Conservation (phyloP, 164 flowering plant genomes). For the Taxillus chinensis region DNA sequence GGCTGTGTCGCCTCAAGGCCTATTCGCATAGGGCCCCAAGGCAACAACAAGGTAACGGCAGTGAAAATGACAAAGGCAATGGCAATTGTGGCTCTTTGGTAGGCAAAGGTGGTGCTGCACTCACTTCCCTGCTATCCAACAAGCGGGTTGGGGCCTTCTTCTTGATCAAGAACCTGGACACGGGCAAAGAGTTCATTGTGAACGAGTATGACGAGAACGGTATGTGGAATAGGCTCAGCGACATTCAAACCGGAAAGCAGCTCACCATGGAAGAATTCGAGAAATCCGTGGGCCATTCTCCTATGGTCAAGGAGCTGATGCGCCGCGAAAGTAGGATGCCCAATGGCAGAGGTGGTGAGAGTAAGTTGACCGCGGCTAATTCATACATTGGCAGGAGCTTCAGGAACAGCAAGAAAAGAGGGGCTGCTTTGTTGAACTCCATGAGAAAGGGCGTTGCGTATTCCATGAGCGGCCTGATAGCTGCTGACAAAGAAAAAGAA, state of each 20-base stretch:
- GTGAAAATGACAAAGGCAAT: slow-evolving; percentile 10
- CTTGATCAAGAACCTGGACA: slow-evolving; percentile 75
- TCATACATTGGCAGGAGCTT: slow-evolving; percentile 36
- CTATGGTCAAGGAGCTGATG: slow-evolving; percentile 87
- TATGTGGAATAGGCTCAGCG: slow-evolving; percentile 68
- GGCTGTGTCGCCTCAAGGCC: slow-evolving; percentile 10
- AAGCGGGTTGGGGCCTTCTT: slow-evolving; percentile 31
- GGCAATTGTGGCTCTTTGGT: neutral
- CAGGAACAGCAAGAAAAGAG: slow-evolving; percentile 52
- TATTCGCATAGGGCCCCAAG: neutral
- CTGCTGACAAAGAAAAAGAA: slow-evolving; percentile 31
- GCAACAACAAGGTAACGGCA: neutral
- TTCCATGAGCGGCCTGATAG: slow-evolving; percentile 36
- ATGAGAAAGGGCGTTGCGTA: slow-evolving; percentile 54
- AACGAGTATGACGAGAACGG: slow-evolving; percentile 59
- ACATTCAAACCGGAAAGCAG: slow-evolving; percentile 70
- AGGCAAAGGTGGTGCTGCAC: too few species aligned
- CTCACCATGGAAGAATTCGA: slow-evolving; percentile 87
- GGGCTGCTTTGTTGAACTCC: slow-evolving; percentile 62
- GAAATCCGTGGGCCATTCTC: slow-evolving; percentile 71
- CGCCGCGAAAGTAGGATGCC: slow-evolving; percentile 26
- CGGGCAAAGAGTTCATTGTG: slow-evolving; percentile 81
- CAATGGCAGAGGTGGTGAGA: slow-evolving; percentile 6
- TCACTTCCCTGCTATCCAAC: neutral
- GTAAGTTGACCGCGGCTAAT: slow-evolving; percentile 15